Evolutionary conservation across 2,329 filamentous ascomycete genomes (phyloP).

Genomic region (Aaosphaeria arxii): DNA sequence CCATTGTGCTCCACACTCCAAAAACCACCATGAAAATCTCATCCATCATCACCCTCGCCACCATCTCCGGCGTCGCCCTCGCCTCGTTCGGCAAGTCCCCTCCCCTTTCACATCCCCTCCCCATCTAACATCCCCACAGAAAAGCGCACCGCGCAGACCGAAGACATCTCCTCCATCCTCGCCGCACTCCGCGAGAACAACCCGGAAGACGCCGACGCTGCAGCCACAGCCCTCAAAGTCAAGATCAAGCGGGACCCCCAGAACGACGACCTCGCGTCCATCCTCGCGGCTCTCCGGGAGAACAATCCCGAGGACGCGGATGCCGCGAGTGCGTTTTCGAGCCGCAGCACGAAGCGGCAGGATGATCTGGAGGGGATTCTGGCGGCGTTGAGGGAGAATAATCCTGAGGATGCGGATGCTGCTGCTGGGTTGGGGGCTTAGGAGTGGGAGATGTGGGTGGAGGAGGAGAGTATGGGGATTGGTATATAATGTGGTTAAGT

Average conservation of each 20-base stretch:
- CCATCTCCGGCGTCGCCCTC: conserved; percentile 25
- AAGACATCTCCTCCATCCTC: conserved; percentile 16
- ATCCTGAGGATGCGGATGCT: conserved; percentile 5
- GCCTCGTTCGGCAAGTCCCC: conserved; percentile 15
- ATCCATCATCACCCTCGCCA: conserved; percentile 18
- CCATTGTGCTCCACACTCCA: background rate
- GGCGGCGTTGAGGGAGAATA: conserved; percentile 15
- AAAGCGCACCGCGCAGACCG: conserved; percentile 14
- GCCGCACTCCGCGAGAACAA: conserved; percentile 17
- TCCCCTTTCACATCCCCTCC: background rate
- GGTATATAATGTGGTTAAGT: too few species aligned
- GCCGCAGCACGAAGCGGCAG: conserved; percentile 9
- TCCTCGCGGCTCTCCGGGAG: conserved; percentile 15
- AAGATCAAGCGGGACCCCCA: conserved; percentile 5
- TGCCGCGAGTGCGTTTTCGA: conserved; percentile 7
- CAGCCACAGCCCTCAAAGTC: conserved; percentile 5
- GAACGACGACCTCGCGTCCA: conserved; percentile 13
- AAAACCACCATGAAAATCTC: conserved; percentile 26
- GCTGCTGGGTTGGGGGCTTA: background rate
- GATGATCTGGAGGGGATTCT: conserved; percentile 24
- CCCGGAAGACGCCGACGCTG: conserved; percentile 16
- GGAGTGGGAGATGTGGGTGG: background rate
- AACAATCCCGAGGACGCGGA: conserved; percentile 20
- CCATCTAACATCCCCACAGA: conserved; percentile 1
- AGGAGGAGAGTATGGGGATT: background rate